phyloP scores from a whole-genome alignment of 2,329 filamentous ascomycete species.

The Talaromyces islandicus region DNA sequence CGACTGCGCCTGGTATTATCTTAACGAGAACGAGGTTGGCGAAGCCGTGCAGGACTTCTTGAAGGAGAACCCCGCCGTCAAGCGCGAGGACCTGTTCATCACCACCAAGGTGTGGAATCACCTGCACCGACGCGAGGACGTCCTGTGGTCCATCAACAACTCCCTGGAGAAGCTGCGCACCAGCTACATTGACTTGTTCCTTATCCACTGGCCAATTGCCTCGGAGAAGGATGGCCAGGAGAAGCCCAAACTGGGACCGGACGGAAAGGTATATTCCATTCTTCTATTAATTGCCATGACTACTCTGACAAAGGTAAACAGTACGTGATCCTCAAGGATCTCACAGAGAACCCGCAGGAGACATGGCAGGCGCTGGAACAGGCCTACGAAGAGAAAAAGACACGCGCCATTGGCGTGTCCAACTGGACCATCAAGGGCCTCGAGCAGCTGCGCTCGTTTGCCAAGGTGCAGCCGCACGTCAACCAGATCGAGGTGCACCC shows the following conservation, averaged over 20 bases:
- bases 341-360: constrained; percentile 58
- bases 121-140: constrained; percentile 43
- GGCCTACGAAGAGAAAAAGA: constrained; percentile 54
- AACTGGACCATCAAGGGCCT: constrained; percentile 60
- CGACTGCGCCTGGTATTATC: constrained; percentile 52
- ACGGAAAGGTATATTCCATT: constrained; percentile 41
- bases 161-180: constrained; percentile 61
- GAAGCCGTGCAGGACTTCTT: constrained; percentile 51
- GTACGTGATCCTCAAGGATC: constrained; percentile 58
- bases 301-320: constrained; percentile 14
- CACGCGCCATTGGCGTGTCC: constrained; percentile 68
- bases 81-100: constrained; percentile 47
- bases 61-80: constrained; percentile 40
- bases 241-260: constrained; percentile 44
- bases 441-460: constrained; percentile 38
- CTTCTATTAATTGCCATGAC: neutral
- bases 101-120: constrained; percentile 51
- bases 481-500: constrained; percentile 45
- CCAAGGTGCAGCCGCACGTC: constrained; percentile 37
- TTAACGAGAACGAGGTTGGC: constrained; percentile 50
- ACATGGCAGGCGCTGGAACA: constrained; percentile 66
- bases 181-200: constrained; percentile 67
- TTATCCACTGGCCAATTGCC: constrained; percentile 48
- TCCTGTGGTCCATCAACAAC: constrained; percentile 48
- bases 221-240: constrained; percentile 45